Percentiles rank a stretch among this genome's conserved stretches.
Evolutionary conservation across 228 moss, liverwort and hornwort species (phyloP).

Genomic region (Sphagnum fallax): DNA sequence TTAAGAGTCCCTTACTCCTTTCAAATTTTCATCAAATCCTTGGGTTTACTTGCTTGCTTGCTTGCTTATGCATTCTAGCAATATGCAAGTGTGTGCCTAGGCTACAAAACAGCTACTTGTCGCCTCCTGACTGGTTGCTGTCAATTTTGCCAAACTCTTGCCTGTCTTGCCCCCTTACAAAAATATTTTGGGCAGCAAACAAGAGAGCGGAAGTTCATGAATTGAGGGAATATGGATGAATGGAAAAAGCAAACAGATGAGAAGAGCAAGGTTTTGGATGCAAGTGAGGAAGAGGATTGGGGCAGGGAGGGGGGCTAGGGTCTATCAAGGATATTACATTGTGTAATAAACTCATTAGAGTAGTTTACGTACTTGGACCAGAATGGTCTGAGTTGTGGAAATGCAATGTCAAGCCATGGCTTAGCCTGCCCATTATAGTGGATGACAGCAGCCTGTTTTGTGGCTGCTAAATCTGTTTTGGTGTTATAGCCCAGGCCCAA

Average conservation of each 20-base stretch:
- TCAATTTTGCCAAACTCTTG: neutral
- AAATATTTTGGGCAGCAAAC: neutral
- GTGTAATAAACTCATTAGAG: constrained; percentile 95
- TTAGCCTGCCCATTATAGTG: constrained; percentile 99
- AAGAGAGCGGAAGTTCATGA: neutral
- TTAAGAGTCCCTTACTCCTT: neutral
- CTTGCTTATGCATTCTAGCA: no score
- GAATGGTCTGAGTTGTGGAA: constrained; percentile 82
- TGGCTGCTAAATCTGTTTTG: constrained; percentile 70
- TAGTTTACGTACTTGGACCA: constrained; percentile 99
- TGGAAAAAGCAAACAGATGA: neutral
- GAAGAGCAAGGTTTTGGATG: neutral
- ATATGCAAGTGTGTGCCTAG: no score
- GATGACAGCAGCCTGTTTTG: constrained; percentile 75
- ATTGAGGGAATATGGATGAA: no score
- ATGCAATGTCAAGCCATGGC: constrained; percentile 97
- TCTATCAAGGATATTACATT: constrained; percentile 96
- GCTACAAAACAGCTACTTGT: no score
- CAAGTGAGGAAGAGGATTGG: no score
- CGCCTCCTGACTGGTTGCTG: no score
- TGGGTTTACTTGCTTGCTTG: no score
- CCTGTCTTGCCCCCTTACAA: neutral
- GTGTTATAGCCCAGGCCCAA: constrained; percentile 89
- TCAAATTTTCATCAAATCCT: no score
- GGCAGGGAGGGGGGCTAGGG: constrained; percentile 4